These are phyloP conservation scores for Hirsutella rhossiliensis DNA, from an alignment of 2,329 filamentous ascomycete species.

Conservation along the genomic window DNA sequence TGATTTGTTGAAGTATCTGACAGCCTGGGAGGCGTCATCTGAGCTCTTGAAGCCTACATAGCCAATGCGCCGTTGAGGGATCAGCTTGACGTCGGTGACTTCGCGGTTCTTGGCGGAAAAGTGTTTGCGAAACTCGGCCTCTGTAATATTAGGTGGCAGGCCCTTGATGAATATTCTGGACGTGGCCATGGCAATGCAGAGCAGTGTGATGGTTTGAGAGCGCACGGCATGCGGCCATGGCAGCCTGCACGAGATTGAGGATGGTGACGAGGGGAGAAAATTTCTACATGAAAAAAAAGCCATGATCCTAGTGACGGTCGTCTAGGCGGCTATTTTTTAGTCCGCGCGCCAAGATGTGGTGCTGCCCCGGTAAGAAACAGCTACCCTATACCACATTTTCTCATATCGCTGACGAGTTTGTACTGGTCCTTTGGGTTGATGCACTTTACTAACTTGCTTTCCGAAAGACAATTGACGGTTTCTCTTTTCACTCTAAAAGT, in stretches of 20 bases:
- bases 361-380: not conserved
- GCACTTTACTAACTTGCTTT: too few species aligned
- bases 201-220: not conserved
- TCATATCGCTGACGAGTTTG: not conserved
- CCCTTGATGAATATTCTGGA: constrained; percentile 72
- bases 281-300: constrained; percentile 1
- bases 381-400: constrained; percentile 1
- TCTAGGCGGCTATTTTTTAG: not conserved
- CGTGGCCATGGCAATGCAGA: constrained; percentile 31
- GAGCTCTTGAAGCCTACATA: constrained; percentile 87
- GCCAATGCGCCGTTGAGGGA: constrained; percentile 80
- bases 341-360: constrained; percentile 1
- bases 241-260: constrained; percentile 1
- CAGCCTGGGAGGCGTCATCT: constrained; percentile 68
- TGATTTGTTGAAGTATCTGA: constrained; percentile 90
- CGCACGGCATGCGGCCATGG: not conserved
- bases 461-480: too few species aligned
- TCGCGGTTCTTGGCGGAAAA: constrained; percentile 62
- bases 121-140: constrained; percentile 78
- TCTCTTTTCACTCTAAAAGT: too few species aligned
- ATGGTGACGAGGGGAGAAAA: constrained; percentile 12
- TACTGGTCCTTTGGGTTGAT: too few species aligned
- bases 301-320: not conserved
- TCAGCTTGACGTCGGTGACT: constrained; percentile 86
- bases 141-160: constrained; percentile 73